Evolutionary conservation across 306 rosid species (phyloP), one percentile per base, ranked within the genome.

Genomic region (Betula pendula): DNA sequence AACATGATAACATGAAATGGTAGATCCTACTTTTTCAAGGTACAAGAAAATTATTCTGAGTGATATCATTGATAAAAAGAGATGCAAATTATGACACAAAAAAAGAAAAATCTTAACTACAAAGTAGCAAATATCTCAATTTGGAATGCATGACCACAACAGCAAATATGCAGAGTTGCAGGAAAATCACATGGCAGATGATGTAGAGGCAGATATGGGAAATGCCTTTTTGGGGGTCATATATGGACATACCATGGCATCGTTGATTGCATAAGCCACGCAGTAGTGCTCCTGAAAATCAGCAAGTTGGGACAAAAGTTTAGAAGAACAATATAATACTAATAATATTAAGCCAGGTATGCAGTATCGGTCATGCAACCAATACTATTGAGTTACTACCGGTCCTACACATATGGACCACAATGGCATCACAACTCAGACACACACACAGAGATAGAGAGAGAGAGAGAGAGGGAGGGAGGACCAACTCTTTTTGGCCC

Each of bases 201-300:
- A 81, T 63, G 48, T 19, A 66, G 38, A 66, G 70, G 14, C 70
- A 66, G 44, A 66, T 19, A 16, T 16, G 42, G 40, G 35, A 38
- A 49, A 52, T 51, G 11, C 24, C 42, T 59, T 31, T n/a, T 31
- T 7, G 43, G 43, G 51, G 45, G 31, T 67, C 7, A 25, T 40
- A 51, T 24, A 68, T 63, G 50, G 71, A 62, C 91, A 58, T 88
- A 95, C 98, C 96, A 81, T 87, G 70, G 93, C 88, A 78, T 94
- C 97, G 77, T 90, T 92, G 91, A 90, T 84, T 77, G 96, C 95
- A 89, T 86, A 85, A 79, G 96, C 93, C 88, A 92, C 96, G 75
- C 98, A 95, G 82, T 95, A 95, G 82, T 95, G 98, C 89, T 95
- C 96, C 98, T 95, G 97, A 81, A 89, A 92, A 77, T 76, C 85